phyloP scores from a whole-genome alignment of 306 rosid species.

The Sphenostylis stenocarpa region DNA sequence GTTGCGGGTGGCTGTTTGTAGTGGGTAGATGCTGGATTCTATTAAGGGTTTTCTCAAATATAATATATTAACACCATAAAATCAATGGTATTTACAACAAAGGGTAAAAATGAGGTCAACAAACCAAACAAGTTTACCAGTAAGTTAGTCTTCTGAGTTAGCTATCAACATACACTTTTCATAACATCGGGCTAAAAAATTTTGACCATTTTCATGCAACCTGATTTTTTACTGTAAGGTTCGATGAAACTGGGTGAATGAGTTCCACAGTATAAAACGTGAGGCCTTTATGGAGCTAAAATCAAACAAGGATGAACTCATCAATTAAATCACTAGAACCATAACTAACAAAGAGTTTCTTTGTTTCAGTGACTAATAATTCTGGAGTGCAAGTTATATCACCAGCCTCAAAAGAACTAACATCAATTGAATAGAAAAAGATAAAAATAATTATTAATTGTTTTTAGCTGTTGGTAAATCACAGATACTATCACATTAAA shows the following conservation, averaged over 20 bases:
- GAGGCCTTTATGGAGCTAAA: neutral
- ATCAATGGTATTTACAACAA: neutral
- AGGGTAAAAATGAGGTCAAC: neutral
- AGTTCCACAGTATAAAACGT: neutral
- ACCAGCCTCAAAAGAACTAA: neutral
- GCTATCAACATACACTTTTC: neutral
- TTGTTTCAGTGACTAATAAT: neutral
- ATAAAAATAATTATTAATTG: neutral
- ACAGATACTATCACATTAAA: neutral
- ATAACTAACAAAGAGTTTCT: neutral
- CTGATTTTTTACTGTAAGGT: neutral
- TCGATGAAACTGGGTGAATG: neutral
- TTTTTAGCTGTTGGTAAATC: neutral
- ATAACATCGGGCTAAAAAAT: neutral
- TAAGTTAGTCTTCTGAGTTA: neutral
- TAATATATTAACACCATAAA: neutral
- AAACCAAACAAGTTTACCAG: neutral
- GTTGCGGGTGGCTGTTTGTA: too few relatives aligned
- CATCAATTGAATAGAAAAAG: neutral
- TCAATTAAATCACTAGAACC: neutral
- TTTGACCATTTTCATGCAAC: neutral
- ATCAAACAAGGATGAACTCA: neutral
- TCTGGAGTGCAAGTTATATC: neutral
- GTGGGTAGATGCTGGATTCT: too few relatives aligned
- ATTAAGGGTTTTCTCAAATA: neutral